Base-by-base conservation (phyloP, 2,329 filamentous ascomycete species). In the Grosmannia clavigera region DNA sequence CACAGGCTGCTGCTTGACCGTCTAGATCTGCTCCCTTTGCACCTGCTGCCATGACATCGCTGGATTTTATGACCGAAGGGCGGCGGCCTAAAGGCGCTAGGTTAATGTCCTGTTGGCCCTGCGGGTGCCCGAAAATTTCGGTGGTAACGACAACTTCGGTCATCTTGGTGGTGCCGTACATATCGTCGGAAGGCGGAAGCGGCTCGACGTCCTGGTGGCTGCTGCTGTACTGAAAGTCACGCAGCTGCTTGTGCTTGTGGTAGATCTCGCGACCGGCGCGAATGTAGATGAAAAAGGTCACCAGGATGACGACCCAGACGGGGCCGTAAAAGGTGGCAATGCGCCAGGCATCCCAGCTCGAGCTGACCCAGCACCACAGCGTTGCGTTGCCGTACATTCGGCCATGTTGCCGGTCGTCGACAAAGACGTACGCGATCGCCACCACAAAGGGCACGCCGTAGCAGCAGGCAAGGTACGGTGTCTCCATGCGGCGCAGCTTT, bases 281-380 rank as follows among this genome's bases (percentile, higher is more conserved):
- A 58, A 83, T 74, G 66, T 89, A 89, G 63, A 89, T 87, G 63
- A 78, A 76, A 57, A 86, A 76, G 0, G 84, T 88, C 48, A 80
- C 63, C 16, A 79, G 63, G 43, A 88, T 85, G 9, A 82, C 74
- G 40, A 86, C 71, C 86, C 85, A 88, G 60, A 87, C 78, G 6
- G 85, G 85, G 0, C 76, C 85, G 67, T 94, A 95, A 69, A 92
- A 92, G 33, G 83, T 80, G 3, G 82, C 81, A 61, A 94, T 84
- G 48, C 89, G 85, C 70, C 88, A 82, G 61, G 85, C 79, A 60
- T 89, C 85, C 81, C 85, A 91, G 5, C 81, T 72, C 2, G 74
- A 68, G 2, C 78, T 74, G 22, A 94, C 78, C 89, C 89, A 94
- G 69, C 90, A 95, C 90, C 89, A 95, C 27, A 94, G 72, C 1